Evolutionary conservation across 441 rosid genomes (phyloP).

Genomic region (Corymbia citriodora): DNA sequence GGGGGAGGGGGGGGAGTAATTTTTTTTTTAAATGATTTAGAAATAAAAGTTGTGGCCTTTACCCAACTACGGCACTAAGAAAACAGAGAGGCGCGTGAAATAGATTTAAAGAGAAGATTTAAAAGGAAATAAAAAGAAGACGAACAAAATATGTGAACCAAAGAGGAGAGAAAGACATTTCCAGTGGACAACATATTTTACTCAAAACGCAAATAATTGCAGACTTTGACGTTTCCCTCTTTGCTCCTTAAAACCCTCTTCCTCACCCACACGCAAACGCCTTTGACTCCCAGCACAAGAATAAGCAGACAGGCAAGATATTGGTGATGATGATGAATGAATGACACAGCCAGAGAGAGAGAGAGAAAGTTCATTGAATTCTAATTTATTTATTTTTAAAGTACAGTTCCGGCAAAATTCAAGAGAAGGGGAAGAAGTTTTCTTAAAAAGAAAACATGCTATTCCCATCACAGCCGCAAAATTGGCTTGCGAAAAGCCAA

Average conservation of each 20-base stretch:
- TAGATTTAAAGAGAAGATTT: too few species aligned
- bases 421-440: too few species aligned
- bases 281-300: constrained; percentile 46
- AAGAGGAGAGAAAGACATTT: constrained; percentile 17
- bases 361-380: too few species aligned
- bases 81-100: neutral
- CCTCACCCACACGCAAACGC: constrained; percentile 87
- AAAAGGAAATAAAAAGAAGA: neutral
- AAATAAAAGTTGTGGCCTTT: neutral
- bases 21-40: neutral
- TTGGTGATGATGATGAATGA: neutral
- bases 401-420: neutral
- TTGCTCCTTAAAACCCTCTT: constrained; percentile 35
- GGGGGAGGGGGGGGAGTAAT: neutral
- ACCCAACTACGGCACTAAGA: neutral
- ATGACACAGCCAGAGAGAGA: neutral
- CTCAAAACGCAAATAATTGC: constrained; percentile 59
- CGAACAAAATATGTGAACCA: constrained; percentile 12
- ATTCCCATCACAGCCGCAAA: constrained; percentile 46
- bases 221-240: constrained; percentile 72
- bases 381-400: neutral
- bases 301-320: neutral
- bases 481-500: constrained; percentile 32
- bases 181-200: constrained; percentile 10
- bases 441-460: neutral